Conservation (phyloP, 768 basidiomycete genomes). For the Amanita pallidorosea region DNA sequence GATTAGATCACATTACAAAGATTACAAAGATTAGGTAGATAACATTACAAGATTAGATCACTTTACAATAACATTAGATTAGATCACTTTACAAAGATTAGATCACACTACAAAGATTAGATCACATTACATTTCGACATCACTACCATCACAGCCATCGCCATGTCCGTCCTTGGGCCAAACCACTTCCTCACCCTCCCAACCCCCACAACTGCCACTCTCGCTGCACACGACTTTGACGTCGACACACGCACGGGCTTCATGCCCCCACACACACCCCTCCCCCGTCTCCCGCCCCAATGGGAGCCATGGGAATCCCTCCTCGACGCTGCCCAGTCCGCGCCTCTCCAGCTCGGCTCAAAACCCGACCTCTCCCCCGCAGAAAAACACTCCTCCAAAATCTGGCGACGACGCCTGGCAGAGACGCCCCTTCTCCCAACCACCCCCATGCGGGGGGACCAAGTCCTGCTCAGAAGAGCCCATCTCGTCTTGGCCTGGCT, state of each 20-base stretch:
- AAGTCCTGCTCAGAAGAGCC: slow-evolving; percentile 53
- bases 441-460: slow-evolving; percentile 33
- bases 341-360: slow-evolving; percentile 41
- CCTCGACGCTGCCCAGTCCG: slow-evolving; percentile 20
- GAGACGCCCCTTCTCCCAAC: slow-evolving; percentile 41
- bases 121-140: slow-evolving; percentile 23
- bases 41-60: slow-evolving; percentile 4
- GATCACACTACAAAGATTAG: too few species aligned
- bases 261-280: slow-evolving; percentile 70
- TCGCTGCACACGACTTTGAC: slow-evolving; percentile 69
- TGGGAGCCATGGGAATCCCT: slow-evolving; percentile 57
- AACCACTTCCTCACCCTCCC: slow-evolving; percentile 2
- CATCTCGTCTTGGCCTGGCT: slow-evolving; percentile 67
- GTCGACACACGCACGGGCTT: slow-evolving; percentile 89
- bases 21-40: neutral
- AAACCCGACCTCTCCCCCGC: slow-evolving; percentile 25
- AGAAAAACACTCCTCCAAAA: slow-evolving; percentile 26
- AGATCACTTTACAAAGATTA: too few species aligned
- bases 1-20: slow-evolving; percentile 1
- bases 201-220: neutral
- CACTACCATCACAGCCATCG: too few species aligned
- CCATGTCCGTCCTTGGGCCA: neutral
- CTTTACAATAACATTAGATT: slow-evolving; percentile 3
- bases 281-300: slow-evolving; percentile 40
- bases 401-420: slow-evolving; percentile 37